Percentiles rank a stretch among this genome's conserved stretches.
These are phyloP conservation scores for Tricholoma terreum DNA, from an alignment of 768 basidiomycete species.

Conservation along the genomic window DNA sequence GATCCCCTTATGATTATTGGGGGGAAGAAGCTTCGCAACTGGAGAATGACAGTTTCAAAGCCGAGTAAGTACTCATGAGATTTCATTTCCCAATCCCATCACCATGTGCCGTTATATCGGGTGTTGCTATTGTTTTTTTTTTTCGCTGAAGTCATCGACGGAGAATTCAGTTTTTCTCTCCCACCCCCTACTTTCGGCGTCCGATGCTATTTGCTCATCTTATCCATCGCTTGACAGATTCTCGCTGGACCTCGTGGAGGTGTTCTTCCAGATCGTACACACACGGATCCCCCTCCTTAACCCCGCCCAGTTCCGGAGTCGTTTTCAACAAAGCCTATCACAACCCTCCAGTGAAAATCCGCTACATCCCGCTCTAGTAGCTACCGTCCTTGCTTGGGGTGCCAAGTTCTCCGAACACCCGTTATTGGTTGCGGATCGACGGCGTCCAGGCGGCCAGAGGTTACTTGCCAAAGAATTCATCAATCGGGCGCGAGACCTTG, in stretches of 20 bases:
- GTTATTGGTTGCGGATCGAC: constrained; percentile 74
- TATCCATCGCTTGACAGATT: constrained; percentile 52
- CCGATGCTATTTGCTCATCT: constrained; percentile 13
- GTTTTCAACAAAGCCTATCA: constrained; percentile 48
- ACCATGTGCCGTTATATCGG: constrained; percentile 26
- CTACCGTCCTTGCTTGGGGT: constrained; percentile 88
- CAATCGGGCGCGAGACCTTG: constrained; percentile 78
- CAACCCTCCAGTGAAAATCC: constrained; percentile 37
- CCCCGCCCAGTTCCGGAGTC: constrained; percentile 74
- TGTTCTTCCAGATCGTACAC: constrained; percentile 92
- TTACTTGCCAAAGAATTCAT: constrained; percentile 74
- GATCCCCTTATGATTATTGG: constrained; percentile 65
- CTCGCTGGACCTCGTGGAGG: constrained; percentile 89
- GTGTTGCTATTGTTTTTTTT: constrained; percentile 8
- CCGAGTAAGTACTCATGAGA: constrained; percentile 66
- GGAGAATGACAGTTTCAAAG: constrained; percentile 68
- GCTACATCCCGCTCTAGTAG: constrained; percentile 72
- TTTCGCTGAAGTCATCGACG: constrained; percentile 23
- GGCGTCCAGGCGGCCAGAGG: constrained; percentile 69
- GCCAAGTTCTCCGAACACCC: constrained; percentile 93
- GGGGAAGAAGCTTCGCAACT: constrained; percentile 72
- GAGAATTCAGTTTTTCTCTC: constrained; percentile 11
- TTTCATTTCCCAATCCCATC: constrained; percentile 21
- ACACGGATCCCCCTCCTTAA: constrained; percentile 85
- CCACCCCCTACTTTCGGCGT: constrained; percentile 8